These are phyloP conservation scores for Chrysanthemum makinoi DNA, from an alignment of 129 eudicot species.

Conservation along the genomic window DNA sequence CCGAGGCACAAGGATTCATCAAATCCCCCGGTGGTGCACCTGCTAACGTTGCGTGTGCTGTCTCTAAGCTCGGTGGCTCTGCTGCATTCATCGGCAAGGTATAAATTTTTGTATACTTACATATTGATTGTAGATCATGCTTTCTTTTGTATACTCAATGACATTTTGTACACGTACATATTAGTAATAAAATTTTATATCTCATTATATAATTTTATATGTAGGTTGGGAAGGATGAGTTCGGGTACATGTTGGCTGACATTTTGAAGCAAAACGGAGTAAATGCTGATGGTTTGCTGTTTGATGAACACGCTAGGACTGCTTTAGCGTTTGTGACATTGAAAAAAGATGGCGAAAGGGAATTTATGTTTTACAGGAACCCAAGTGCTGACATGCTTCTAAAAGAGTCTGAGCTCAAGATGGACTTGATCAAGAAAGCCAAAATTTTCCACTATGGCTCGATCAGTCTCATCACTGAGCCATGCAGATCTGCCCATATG, in stretches of 20 bases:
- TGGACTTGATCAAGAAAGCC: slow-evolving; percentile 53
- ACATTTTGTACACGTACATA: too few species aligned
- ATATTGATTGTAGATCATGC: background rate
- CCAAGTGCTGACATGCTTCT: slow-evolving; percentile 84
- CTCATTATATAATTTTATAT: too few species aligned
- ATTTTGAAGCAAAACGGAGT: slow-evolving; percentile 61
- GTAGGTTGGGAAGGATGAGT: slow-evolving; percentile 79
- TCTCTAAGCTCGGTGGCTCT: slow-evolving; percentile 64
- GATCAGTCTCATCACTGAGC: slow-evolving; percentile 71
- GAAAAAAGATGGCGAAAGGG: slow-evolving; percentile 61
- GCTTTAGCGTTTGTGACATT: slow-evolving; percentile 78
- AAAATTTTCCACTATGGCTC: slow-evolving; percentile 73
- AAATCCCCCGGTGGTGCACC: slow-evolving; percentile 95
- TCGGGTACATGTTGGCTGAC: slow-evolving; percentile 65
- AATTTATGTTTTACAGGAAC: slow-evolving; percentile 82
- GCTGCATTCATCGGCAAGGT: slow-evolving; percentile 81
- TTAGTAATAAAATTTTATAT: too few species aligned
- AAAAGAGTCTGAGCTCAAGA: slow-evolving; percentile 55
- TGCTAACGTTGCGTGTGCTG: slow-evolving; percentile 77
- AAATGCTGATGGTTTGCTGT: slow-evolving; percentile 52
- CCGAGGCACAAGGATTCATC: slow-evolving; percentile 64
- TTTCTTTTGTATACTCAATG: background rate
- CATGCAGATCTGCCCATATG: slow-evolving; percentile 65
- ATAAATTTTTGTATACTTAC: background rate
- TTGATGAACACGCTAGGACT: slow-evolving; percentile 63